Conservation (phyloP, 2,329 filamentous ascomycete genomes). For the Sporothrix protearum region DNA sequence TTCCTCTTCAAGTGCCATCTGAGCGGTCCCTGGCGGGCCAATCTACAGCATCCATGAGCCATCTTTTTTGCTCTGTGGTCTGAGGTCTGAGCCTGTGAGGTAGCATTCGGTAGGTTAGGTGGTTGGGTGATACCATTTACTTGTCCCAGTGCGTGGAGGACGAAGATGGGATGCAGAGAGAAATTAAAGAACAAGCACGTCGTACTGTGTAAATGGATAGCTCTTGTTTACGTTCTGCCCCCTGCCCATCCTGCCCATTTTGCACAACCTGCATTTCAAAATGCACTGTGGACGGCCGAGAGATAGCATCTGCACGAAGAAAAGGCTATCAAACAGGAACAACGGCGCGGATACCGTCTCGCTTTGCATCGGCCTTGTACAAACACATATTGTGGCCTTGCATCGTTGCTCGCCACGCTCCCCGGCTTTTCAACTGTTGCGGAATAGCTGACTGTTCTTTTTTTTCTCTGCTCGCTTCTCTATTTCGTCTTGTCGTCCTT, state of each 20-base stretch:
- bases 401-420: not conserved
- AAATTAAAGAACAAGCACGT: too few species aligned
- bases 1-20: not conserved
- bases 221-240: not conserved
- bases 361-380: too few species aligned
- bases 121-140: slow-evolving; percentile 12
- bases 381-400: not conserved
- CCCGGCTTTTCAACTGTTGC: not conserved
- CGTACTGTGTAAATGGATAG: not conserved
- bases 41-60: not conserved
- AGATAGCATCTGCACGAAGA: not conserved
- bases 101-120: slow-evolving; percentile 19
- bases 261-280: too few species aligned
- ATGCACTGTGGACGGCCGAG: not conserved
- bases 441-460: too few species aligned
- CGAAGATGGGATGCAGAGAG: not conserved
- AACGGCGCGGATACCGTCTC: not conserved
- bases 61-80: not conserved
- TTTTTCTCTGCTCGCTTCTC: not conserved
- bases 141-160: too few species aligned
- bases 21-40: not conserved
- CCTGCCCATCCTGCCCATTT: too few species aligned
- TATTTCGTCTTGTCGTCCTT: not conserved
- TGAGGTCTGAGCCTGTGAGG: too few species aligned
- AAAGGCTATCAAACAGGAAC: not conserved